Evolutionary conservation across 2,329 filamentous ascomycete genomes (phyloP).

Genomic region (Arthrobotrys pseudoclavata): DNA sequence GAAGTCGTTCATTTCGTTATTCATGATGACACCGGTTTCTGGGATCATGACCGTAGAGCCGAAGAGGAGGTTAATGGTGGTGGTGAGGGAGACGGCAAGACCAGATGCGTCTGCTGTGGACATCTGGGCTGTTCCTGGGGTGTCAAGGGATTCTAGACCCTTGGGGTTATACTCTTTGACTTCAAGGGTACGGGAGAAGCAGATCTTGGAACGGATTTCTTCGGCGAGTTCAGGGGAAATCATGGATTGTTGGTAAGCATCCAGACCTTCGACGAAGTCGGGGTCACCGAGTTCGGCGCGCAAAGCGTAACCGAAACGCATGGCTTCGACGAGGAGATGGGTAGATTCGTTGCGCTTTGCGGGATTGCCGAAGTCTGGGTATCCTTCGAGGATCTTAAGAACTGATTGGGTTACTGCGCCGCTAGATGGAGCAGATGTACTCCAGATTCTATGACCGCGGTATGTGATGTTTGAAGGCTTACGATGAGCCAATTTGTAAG

Average conservation of each 20-base stretch:
- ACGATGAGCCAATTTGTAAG: slow-evolving; percentile 78
- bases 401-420: slow-evolving; percentile 81
- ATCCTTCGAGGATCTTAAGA: slow-evolving; percentile 87
- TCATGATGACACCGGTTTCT: slow-evolving; percentile 79
- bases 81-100: slow-evolving; percentile 75
- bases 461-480: slow-evolving; percentile 76
- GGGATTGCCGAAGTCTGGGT: slow-evolving; percentile 74
- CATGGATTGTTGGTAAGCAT: slow-evolving; percentile 76
- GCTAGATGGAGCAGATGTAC: slow-evolving; percentile 80
- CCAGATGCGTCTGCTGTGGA: slow-evolving; percentile 73
- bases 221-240: slow-evolving; percentile 74
- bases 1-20: slow-evolving; percentile 76
- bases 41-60: slow-evolving; percentile 75
- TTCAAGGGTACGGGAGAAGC: slow-evolving; percentile 78
- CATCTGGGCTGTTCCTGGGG: slow-evolving; percentile 71
- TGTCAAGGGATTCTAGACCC: slow-evolving; percentile 76
- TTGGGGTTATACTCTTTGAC: slow-evolving; percentile 80
- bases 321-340: slow-evolving; percentile 87
- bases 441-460: slow-evolving; percentile 78
- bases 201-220: slow-evolving; percentile 76
- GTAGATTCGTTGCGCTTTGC: slow-evolving; percentile 76
- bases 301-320: slow-evolving; percentile 87
- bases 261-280: slow-evolving; percentile 75
- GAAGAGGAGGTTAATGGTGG: slow-evolving; percentile 77
- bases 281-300: slow-evolving; percentile 87